These are phyloP conservation scores for Sporothrix protearum DNA, from an alignment of 2,329 filamentous ascomycete species.

Conservation along the genomic window DNA sequence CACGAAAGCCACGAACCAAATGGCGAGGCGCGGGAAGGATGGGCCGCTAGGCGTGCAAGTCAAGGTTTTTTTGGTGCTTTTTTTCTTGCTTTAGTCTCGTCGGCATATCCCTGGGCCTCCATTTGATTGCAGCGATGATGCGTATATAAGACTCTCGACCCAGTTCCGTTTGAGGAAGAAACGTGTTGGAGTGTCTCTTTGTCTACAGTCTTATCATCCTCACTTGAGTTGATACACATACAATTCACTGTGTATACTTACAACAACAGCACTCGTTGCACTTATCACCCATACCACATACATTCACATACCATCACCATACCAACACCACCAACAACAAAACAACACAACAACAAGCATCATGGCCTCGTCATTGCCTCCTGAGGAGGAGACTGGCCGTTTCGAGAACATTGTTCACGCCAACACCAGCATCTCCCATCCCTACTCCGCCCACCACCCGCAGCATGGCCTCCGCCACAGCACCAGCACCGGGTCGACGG, in stretches of 20 bases:
- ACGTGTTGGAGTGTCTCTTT: not conserved
- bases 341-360: not conserved
- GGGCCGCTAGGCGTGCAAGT: not conserved
- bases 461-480: not conserved
- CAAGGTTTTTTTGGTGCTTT: not conserved
- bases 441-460: not conserved
- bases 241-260: not conserved
- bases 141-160: constrained; percentile 10
- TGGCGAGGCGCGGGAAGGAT: not conserved
- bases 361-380: constrained; percentile 13
- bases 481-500: constrained; percentile 1
- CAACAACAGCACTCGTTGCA: no score
- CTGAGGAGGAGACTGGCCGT: constrained; percentile 8
- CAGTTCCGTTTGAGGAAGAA: not conserved
- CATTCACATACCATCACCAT: no score
- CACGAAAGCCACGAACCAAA: not conserved
- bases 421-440: constrained; percentile 20
- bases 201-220: not conserved
- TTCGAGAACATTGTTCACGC: constrained; percentile 20
- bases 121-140: not conserved
- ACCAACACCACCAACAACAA: no score
- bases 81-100: no score
- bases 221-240: not conserved
- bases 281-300: not conserved
- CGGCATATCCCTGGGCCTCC: not conserved